Evolutionary conservation across 2,329 filamentous ascomycete species (phyloP), one percentile per base, ranked within the genome.

Genomic region (Chaetomium sp.): DNA sequence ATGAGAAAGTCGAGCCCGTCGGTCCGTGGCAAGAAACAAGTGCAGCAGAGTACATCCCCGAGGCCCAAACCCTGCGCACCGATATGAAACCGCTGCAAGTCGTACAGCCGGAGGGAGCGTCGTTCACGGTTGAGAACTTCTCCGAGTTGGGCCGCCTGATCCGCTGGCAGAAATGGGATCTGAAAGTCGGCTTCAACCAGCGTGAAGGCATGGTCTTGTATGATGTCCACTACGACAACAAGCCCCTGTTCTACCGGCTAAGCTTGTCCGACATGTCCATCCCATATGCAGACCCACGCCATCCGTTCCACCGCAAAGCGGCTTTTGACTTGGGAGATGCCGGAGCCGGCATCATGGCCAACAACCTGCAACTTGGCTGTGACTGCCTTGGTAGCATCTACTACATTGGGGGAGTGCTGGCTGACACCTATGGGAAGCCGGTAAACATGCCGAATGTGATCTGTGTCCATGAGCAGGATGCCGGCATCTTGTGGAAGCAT

Each of bases 401-500:
- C 72, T 81, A 81, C 71, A 72, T 79, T 62, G 73, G 87, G 62
- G 81, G 80, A 2, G 78, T 86, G 27, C 78, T 85, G 45, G 80
- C 84, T 0, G 78, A 80, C 12, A 72, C 81, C 5, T 77, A 85
- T 56, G 88, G 88, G 2, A 80, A 82, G 55, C 82, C 86, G 0
- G 81, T 79, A 9, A 70, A 79, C 1, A 79, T 81, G 29, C 81
- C 81, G 19, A 90, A 90, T 67, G 87, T 88, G 6, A 79, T 90
- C 62, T 91, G 88, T 70, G 76, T 90, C 3, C 88, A 90, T 71
- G 88, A 91, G 73, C 85, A 89, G 71, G 88, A 91, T 69, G 83
- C 85, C 60, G 88, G 88, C 4, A 88, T 90, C 50, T 81, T 82
- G 7, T 90, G 87, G 87, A 90, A 90, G 72, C 88, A 90, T 75